phyloP scores from a whole-genome alignment of 352 stramenopile genomes.

The Elongisporangium undulatum region DNA sequence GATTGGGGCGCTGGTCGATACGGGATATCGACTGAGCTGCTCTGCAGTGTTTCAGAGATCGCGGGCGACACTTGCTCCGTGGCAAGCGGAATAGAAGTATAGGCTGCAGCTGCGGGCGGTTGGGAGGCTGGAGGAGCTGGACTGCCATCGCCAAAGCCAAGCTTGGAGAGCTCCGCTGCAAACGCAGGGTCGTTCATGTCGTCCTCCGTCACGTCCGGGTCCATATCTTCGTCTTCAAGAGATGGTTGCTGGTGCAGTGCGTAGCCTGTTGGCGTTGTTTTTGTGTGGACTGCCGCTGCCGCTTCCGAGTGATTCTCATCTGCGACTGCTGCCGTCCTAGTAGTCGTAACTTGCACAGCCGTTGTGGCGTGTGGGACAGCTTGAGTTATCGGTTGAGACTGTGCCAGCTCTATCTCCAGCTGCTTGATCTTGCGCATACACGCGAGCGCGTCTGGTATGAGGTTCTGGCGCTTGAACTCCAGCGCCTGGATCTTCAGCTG shows the following conservation, averaged over 20 bases:
- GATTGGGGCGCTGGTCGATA: neutral
- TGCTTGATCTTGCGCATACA: slow-evolving; percentile 61
- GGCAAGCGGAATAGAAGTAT: neutral
- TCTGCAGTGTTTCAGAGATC: slow-evolving; percentile 17
- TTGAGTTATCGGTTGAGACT: neutral
- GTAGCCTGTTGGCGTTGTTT: neutral
- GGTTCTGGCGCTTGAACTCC: slow-evolving; percentile 44
- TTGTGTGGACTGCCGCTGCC: slow-evolving; percentile 1
- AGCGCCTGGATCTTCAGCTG: slow-evolving; percentile 42
- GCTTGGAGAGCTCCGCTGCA: slow-evolving; percentile 32
- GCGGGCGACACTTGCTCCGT: neutral
- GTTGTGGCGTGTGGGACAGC: neutral
- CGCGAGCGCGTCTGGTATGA: slow-evolving; percentile 47
- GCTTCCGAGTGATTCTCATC: neutral
- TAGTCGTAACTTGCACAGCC: neutral
- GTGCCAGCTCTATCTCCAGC: slow-evolving; percentile 31
- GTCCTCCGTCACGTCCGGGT: slow-evolving; percentile 51
- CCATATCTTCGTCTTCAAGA: slow-evolving; percentile 14
- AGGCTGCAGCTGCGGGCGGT: neutral
- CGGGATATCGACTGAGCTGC: slow-evolving; percentile 13
- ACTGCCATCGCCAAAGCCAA: slow-evolving; percentile 21
- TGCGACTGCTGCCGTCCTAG: slow-evolving; percentile 1
- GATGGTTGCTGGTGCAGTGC: neutral
- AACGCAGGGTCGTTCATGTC: slow-evolving; percentile 59
- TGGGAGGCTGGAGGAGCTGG: neutral